Conservation (phyloP, 306 rosid species). For the Cucumis sativus region DNA sequence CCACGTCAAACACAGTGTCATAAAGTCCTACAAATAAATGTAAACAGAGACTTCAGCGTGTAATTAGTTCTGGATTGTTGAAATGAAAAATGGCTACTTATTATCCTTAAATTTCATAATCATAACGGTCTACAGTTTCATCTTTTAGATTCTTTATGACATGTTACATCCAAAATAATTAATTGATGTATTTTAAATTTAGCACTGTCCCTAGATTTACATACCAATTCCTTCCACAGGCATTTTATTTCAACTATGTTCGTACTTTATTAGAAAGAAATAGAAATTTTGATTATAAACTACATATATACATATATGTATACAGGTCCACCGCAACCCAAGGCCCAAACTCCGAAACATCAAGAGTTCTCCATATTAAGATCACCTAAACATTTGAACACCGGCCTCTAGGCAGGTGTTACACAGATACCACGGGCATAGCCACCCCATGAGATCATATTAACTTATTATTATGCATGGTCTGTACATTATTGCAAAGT, state of each 20-base stretch:
- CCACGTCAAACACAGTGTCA: slow-evolving; percentile 80
- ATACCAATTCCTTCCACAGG: neutral
- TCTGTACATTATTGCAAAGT: neutral
- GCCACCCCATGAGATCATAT: neutral
- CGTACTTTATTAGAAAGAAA: neutral
- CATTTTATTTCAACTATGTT: neutral
- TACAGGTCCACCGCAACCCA: neutral
- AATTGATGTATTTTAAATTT: neutral
- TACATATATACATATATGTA: neutral
- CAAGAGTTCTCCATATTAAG: neutral
- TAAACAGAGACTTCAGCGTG: neutral
- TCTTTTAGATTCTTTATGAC: neutral
- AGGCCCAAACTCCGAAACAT: neutral
- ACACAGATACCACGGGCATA: neutral
- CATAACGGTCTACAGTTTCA: neutral
- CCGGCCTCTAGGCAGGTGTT: neutral
- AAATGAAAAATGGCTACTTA: neutral
- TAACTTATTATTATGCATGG: neutral
- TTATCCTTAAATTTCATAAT: neutral
- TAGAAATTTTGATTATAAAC: neutral
- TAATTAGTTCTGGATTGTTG: neutral
- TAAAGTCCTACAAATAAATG: slow-evolving; percentile 47
- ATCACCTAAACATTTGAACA: neutral
- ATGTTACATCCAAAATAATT: neutral
- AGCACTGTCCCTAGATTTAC: too few relatives aligned